A percentile compares a stretch with the other conserved stretches of the same genome.
These are phyloP conservation scores for Silene coronaria DNA, from an alignment of 179 eudicot genomes.

Conservation along the genomic window DNA sequence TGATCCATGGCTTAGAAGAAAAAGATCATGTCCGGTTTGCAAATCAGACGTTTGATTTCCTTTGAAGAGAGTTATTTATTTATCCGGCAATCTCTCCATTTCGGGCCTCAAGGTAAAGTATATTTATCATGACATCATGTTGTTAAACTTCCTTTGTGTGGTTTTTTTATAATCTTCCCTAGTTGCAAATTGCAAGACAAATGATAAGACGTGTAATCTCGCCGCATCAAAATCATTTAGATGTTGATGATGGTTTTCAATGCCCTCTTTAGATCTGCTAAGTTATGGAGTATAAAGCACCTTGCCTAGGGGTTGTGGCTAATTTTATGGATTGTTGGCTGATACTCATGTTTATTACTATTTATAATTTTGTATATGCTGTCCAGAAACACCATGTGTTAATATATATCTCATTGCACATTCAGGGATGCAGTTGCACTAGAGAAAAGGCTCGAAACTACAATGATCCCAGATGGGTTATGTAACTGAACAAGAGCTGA, in stretches of 20 bases:
- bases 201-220: not conserved
- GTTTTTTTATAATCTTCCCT: not conserved
- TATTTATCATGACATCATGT: not conserved
- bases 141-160: not conserved
- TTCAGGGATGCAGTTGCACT: not conserved
- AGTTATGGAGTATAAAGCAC: not conserved
- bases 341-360: not conserved
- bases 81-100: not conserved
- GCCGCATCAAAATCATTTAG: not conserved
- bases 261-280: not conserved
- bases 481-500: not conserved
- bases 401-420: not conserved
- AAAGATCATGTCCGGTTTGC: slow-evolving; percentile 83
- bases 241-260: not conserved
- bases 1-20: slow-evolving; percentile 93
- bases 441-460: not conserved
- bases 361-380: not conserved
- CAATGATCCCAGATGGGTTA: not conserved
- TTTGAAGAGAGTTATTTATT: slow-evolving; percentile 12
- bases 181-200: not conserved
- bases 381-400: not conserved
- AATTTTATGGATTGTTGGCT: no score
- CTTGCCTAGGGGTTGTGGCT: not conserved
- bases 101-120: slow-evolving; percentile 5
- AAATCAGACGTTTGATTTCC: slow-evolving; percentile 67